Conservation (phyloP, 2,329 filamentous ascomycete species). For the Penicillium sclerotiorum region DNA sequence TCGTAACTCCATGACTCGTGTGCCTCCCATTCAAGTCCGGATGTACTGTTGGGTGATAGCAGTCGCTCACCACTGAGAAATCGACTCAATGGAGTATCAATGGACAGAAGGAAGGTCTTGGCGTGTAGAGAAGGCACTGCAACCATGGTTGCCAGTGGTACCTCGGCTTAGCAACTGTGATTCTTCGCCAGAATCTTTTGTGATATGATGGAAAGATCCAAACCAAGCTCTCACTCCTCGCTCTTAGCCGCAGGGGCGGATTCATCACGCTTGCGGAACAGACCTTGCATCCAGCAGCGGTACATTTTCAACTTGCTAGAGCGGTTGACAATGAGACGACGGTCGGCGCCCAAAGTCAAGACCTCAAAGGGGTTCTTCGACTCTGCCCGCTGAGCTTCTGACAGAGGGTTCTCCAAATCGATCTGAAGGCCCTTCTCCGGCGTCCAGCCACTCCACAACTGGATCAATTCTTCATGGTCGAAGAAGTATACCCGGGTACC, state of each 20-base stretch:
- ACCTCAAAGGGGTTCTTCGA: conserved; percentile 63
- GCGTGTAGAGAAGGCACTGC: too few relatives aligned
- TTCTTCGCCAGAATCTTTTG: too few relatives aligned
- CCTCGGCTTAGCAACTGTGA: too few relatives aligned
- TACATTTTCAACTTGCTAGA: conserved; percentile 96
- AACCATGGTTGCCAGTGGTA: too few relatives aligned
- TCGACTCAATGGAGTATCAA: too few relatives aligned
- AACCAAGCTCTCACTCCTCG: not conserved
- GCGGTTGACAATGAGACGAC: conserved; percentile 88
- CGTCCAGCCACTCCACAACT: conserved; percentile 70
- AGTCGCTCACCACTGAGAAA: too few relatives aligned
- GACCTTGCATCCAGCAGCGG: conserved; percentile 71
- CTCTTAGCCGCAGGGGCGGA: not conserved
- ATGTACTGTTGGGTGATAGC: too few relatives aligned
- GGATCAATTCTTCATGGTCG: conserved; percentile 76
- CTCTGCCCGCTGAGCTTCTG: conserved; percentile 16
- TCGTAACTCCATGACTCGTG: conserved; percentile 6
- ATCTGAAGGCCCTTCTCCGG: conserved; percentile 38
- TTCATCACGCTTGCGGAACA: conserved; percentile 42
- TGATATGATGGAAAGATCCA: too few relatives aligned
- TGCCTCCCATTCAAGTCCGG: too few relatives aligned
- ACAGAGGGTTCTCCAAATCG: conserved; percentile 10
- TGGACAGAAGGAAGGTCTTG: too few relatives aligned
- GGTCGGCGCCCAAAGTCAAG: conserved; percentile 78
- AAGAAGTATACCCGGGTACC: conserved; percentile 98